Percentiles rank a stretch among this genome's conserved stretches.
Conservation (phyloP, 2,329 filamentous ascomycete species). For the Cadophora sp. region DNA sequence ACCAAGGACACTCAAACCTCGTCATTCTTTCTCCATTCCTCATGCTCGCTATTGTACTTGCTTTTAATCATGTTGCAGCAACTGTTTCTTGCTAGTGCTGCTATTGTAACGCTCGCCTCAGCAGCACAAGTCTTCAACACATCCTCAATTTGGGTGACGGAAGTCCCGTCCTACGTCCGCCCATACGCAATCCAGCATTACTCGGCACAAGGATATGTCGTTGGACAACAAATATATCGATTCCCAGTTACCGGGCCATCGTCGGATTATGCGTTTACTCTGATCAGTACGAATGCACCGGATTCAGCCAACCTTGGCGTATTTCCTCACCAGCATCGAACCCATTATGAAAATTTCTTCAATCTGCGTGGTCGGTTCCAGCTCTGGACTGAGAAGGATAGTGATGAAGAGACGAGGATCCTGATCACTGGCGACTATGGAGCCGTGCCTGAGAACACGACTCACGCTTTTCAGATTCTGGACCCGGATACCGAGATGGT, state of each 20-base stretch:
- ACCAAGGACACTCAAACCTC: neutral
- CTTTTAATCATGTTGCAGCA: constrained; percentile 1
- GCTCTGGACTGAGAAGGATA: constrained; percentile 49
- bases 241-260: constrained; percentile 53
- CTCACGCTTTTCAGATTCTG: constrained; percentile 55
- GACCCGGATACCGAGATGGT: constrained; percentile 56
- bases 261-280: constrained; percentile 51
- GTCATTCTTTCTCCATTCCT: neutral
- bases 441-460: constrained; percentile 52
- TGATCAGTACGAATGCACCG: constrained; percentile 52
- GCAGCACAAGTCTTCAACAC: constrained; percentile 14
- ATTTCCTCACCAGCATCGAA: constrained; percentile 51
- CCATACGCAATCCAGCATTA: constrained; percentile 38
- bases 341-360: constrained; percentile 56
- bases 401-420: constrained; percentile 46
- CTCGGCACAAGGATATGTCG: constrained; percentile 38
- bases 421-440: constrained; percentile 54
- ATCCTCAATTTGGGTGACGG: constrained; percentile 34
- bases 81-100: constrained; percentile 1
- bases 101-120: neutral
- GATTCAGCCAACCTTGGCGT: constrained; percentile 48
- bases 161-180: constrained; percentile 34
- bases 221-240: constrained; percentile 49
- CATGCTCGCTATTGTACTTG: neutral
- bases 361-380: constrained; percentile 52